Conservation (phyloP, 1,284 basidiomycete genomes). For the Wolfiporia cocos region DNA sequence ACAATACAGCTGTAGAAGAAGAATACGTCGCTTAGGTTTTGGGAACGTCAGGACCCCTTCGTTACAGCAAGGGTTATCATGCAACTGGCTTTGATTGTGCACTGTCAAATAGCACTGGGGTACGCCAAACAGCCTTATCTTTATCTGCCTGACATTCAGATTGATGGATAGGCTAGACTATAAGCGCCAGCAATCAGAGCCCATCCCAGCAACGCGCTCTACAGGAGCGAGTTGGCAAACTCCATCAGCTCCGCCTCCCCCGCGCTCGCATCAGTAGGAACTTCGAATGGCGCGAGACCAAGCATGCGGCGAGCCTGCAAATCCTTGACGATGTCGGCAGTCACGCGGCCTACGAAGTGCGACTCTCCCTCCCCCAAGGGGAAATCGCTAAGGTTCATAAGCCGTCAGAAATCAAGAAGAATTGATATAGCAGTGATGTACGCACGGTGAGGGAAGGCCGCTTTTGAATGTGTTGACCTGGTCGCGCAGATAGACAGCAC, state of each 20-base stretch:
- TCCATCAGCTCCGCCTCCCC: conserved; percentile 17
- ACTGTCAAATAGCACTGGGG: no score
- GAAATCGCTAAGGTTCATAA: conserved; percentile 47
- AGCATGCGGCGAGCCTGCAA: conserved; percentile 27
- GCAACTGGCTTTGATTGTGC: no score
- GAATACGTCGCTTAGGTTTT: no score
- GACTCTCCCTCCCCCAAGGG: conserved; percentile 71
- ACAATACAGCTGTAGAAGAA: no score
- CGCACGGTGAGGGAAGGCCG: conserved; percentile 57
- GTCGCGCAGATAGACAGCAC: conserved; percentile 54
- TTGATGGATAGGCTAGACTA: no score
- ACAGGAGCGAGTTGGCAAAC: conserved; percentile 22
- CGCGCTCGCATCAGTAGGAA: conserved; percentile 10
- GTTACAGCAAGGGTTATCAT: no score
- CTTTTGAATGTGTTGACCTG: conserved; percentile 51
- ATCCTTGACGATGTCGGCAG: conserved; percentile 34
- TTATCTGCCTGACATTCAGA: no score
- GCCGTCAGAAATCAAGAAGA: not conserved
- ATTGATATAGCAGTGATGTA: conserved; percentile 5
- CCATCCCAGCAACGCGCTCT: no score
- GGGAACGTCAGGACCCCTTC: no score
- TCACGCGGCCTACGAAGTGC: conserved; percentile 43
- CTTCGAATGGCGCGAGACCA: conserved; percentile 30
- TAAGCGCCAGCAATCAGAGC: no score
- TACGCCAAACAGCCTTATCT: no score